Percentiles rank a stretch among this genome's conserved stretches.
Evolutionary conservation across 768 basidiomycete genomes (phyloP).

Genomic region (Lactarius hatsudake): DNA sequence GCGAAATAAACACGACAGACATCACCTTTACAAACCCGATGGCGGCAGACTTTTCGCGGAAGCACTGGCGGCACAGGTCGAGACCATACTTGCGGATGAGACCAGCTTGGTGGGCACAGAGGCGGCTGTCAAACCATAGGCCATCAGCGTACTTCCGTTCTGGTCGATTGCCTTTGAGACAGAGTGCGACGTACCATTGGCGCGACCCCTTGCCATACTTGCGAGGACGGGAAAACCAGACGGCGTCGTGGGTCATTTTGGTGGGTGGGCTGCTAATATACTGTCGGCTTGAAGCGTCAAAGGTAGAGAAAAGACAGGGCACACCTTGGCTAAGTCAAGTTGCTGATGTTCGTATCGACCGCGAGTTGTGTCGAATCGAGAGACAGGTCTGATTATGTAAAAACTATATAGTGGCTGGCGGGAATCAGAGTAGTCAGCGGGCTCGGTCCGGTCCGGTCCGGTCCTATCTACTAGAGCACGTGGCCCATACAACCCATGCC

Average conservation of each 20-base stretch:
- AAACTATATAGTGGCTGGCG: background rate
- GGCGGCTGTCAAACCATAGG: conserved; percentile 56
- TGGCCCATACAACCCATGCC: too few relatives aligned
- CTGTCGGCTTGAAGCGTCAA: conserved; percentile 16
- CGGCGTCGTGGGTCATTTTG: conserved; percentile 96
- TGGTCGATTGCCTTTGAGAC: background rate
- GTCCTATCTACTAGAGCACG: too few relatives aligned
- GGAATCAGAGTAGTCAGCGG: background rate
- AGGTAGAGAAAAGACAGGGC: conserved; percentile 1
- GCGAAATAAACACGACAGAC: conserved; percentile 3
- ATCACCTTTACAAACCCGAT: conserved; percentile 94
- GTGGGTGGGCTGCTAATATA: conserved; percentile 5
- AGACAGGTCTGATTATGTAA: background rate
- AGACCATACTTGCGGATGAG: conserved; percentile 96
- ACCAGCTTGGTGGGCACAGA: conserved; percentile 96
- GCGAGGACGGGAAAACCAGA: conserved; percentile 96
- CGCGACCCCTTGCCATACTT: conserved; percentile 95
- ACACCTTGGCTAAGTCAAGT: conserved; percentile 20
- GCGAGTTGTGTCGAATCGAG: background rate
- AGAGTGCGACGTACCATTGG: conserved; percentile 66
- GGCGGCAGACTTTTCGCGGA: conserved; percentile 91
- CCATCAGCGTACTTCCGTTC: conserved; percentile 10
- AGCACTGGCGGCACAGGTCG: conserved; percentile 97
- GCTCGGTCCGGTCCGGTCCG: too few relatives aligned
- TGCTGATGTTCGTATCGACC: conserved; percentile 16